Evolutionary conservation across 1,139 yeast species (phyloP), one percentile per base, ranked within the genome.

Genomic region (Hemisphaericaspora xylanilytica): DNA sequence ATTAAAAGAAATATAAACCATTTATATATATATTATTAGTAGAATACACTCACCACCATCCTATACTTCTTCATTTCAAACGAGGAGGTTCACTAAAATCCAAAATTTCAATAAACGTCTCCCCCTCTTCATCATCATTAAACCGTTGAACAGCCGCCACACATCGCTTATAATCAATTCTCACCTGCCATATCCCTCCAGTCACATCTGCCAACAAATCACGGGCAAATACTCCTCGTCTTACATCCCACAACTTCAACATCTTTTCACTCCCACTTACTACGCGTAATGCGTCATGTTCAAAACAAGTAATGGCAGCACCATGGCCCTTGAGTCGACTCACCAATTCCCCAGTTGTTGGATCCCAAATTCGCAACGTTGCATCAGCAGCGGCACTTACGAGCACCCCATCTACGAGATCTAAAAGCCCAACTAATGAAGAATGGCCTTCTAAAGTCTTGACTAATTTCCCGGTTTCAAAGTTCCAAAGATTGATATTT

Each of bases 351-450:
- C 96, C 95, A 5, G 80, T 77, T 22, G 77, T 78, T 1, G 97
- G 94, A 56, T 92, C 85, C 98, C 98, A 92, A 2, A 92, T 84
- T 36, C 97, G 73, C 33, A 92, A 70, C 0, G 97, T 83, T 1
- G 95, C 80, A 58, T 92, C 98, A 0, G 97, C 97, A 1, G 97
- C 97, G 0, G 97, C 98, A 28, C 95, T 85, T 2, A 92, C 96
- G n/a, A 92, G 70, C 31, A 80, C 81, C 15, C 84, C 81, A 31
- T 85, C 81, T 7, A 88, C 82, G 17, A 90, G 72, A 34, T 86
- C 89, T 25, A 94, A 70, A 16, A 92, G 67, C 0, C 98, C 98
- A 15, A 92, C 98, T 15, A 92, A 66, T 11, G 94, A 86, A 0
- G 88, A 81, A 59, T 92, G 98, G 0, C 97, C 97, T 43, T 80